Evolutionary conservation across 805 yeast species (phyloP), one percentile per base, ranked within the genome.

Genomic region (Candida insectalens): DNA sequence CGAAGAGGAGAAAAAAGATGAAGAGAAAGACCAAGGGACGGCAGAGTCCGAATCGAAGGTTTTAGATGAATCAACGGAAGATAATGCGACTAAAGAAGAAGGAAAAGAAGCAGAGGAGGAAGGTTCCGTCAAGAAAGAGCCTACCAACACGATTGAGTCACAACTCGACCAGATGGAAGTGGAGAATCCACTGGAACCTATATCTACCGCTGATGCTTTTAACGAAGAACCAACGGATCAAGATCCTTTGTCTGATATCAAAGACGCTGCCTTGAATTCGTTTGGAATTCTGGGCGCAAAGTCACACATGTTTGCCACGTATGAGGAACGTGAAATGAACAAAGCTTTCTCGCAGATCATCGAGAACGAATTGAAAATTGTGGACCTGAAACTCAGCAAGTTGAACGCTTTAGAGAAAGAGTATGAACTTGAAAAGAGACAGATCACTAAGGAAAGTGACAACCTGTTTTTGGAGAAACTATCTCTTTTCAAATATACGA

Each of bases 201-300:
- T n/a, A n/a, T n/a, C n/a, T n/a, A n/a, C n/a, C n/a, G 35, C 16
- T 10, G 29, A 25, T 3, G 33, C 14, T 2, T n/a, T n/a, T n/a
- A n/a, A n/a, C n/a, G n/a, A n/a, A n/a, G n/a, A n/a, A n/a, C n/a
- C n/a, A n/a, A n/a, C n/a, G n/a, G n/a, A n/a, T n/a, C n/a, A n/a
- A n/a, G 51, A 47, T 38, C 51, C 49, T 5, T 39, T 49, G 20
- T 39, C 16, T 35, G 57, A 55, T 26, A 50, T 74, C 14, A 66
- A 71, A 46, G 81, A 78, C 36, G 83, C 83, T 2, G 73, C 82
- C 1, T 62, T 73, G 5, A 60, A 76, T n/a, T 77, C 92, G 1
- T 62, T 88, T 37, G 88, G 94, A 3, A 62, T 82, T 8, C 59
- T 82, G 25, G 95, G 92, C 3, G 77, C 85, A 2, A 70, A 92